Evolutionary conservation across 2,329 filamentous ascomycete genomes (phyloP), one percentile per base, ranked within the genome.

Genomic region (Didymella sp.): DNA sequence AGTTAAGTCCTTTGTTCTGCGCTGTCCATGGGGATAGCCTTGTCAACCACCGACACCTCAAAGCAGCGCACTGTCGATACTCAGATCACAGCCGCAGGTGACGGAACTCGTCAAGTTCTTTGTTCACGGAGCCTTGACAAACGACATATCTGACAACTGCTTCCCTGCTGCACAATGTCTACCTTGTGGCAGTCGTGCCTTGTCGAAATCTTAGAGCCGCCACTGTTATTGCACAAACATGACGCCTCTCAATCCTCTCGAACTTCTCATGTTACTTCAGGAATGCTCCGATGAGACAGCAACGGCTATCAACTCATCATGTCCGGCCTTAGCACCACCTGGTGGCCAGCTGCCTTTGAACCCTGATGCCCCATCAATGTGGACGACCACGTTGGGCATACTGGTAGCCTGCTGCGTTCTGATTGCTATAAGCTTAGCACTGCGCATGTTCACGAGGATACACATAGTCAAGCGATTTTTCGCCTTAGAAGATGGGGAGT

Each of bases 291-390:
- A 24, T 13, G 25, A 24, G n/a, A 44, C 40, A 2, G 21, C n/a
- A 1, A 38, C 12, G 2, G 1, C 35, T 5, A 33, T 51, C 8
- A 41, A 51, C 17, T 41, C 37, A 2, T 46, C 42, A 24, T 63
- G 60, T 41, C 60, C 60, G 21, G 58, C 46, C 27, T 35, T 58
- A n/a, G 19, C 40, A n/a, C 55, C 58, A 8, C 60, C 58, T 28
- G 21, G 37, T 3, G 58, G 58, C 35, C 21, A 58, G n/a, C 33
- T 54, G 11, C 50, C 60, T 19, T 28, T 63, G n/a, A 43, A 61
- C 37, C 58, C 55, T 6, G 19, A 61, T 24, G 49, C 58, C 13
- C 11, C 49, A 15, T 42, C 42, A 7, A 22, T 60, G 12, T 57
- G 45, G 44, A 51, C 45, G 2, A 42, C 28, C 5, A 40, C 49